Conservation (phyloP, 2,329 filamentous ascomycete species). For the Xylaria sp. region DNA sequence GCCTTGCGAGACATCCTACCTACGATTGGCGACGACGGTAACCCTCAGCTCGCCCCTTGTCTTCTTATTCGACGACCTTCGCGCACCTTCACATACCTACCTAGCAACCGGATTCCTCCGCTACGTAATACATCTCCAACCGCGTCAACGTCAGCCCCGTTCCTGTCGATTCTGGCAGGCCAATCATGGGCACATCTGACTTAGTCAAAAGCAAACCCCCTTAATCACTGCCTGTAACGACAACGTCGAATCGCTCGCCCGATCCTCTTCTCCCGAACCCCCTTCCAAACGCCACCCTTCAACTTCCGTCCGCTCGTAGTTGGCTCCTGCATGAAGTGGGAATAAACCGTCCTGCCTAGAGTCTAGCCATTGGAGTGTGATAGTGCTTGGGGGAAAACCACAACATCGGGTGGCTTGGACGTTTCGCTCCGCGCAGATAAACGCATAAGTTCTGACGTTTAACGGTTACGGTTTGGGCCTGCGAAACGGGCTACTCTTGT, state of each 20-base stretch:
- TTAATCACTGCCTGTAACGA: conserved; percentile 19
- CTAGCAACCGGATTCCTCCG: not conserved
- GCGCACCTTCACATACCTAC: not conserved
- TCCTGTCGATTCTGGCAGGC: conserved; percentile 6
- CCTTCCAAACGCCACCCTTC: conserved; percentile 6
- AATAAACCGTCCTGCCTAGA: not conserved
- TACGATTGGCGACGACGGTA: not conserved
- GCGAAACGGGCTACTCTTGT: conserved; percentile 8
- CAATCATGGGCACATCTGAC: conserved; percentile 13
- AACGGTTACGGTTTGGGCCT: conserved; percentile 1
- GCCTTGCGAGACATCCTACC: not conserved
- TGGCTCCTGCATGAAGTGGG: conserved; percentile 1
- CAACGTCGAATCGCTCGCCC: conserved; percentile 4
- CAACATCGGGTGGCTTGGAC: not conserved
- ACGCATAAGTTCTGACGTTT: conserved; percentile 4
- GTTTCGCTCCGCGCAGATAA: not conserved
- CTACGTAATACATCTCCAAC: not conserved
- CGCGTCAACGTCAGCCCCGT: not conserved
- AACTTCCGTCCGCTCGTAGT: conserved; percentile 6
- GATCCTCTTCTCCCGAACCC: not conserved
- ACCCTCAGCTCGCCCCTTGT: too few relatives aligned
- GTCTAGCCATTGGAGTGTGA: not conserved
- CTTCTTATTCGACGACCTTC: not conserved
- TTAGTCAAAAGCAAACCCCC: conserved; percentile 29
- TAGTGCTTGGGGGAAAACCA: not conserved